Base-by-base conservation (phyloP, 306 rosid genomes). In the Biancaea sappan region DNA sequence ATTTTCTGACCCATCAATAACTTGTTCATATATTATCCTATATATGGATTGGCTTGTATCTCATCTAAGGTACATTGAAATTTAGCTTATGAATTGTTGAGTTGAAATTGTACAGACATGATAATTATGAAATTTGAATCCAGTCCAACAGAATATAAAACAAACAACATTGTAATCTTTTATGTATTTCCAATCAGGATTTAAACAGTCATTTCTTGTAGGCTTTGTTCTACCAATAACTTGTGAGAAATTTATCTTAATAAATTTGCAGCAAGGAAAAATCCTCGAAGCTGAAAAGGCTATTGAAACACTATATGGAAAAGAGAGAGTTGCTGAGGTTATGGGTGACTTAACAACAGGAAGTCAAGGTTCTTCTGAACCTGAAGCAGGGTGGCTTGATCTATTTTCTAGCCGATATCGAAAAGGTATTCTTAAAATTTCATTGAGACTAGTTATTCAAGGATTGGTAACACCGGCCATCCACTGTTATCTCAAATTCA, bases 341-440 rank as follows among this genome's bases (percentile, higher is more conserved):
- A 85, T 94, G 82, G 63, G 53, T 48, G 96, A 91, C 59, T 86
- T 94, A 72, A 68, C 56, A 70, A 57, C 90, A 26, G 86, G 90
- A 65, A 80, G 82, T 79, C 90, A 87, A 76, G 96, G 98, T 77
- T 90, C 98, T 46, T 71, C 84, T 57, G 98, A 94, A 81, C 86
- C 97, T 38, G 98, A 94, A 79, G 97, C 98, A 2, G 95, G 97
- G 70, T 94, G 98, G 98, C 79, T 92, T 69, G 98, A 94, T 87
- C 82, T 94, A 81, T 94, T 94, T 76, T 87, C 96, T 75, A 86
- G 89, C 82, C 94, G 98, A 76, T 94, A 94, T 51, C 68, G 93
- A 93, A 94, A 91, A 88, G 95, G 98, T 91, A 88, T 54, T 38
- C 29, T 43, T 29, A 52, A 19, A 53, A 29, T 51, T 46, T 76